Evolutionary conservation across 1,284 basidiomycete genomes (phyloP).

Genomic region (Earliella scabrosa): DNA sequence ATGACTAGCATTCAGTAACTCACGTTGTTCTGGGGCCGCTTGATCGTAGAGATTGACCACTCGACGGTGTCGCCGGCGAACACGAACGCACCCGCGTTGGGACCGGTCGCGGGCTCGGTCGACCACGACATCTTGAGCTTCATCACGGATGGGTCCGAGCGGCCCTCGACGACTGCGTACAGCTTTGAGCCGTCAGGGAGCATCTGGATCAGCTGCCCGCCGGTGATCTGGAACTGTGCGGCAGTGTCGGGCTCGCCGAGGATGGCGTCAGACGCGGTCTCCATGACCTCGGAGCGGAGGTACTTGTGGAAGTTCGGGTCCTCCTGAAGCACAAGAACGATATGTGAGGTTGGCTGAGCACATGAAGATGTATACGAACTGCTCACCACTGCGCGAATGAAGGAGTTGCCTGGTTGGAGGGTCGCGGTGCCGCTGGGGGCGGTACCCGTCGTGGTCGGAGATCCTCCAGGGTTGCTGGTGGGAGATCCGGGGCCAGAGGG

Average conservation of each 20-base stretch:
- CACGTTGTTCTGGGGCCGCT: constrained; percentile 54
- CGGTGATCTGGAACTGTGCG: constrained; percentile 58
- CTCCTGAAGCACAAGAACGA: constrained; percentile 38
- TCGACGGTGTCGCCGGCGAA: constrained; percentile 59
- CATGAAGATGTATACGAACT: background rate
- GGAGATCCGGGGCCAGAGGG: constrained; percentile 29
- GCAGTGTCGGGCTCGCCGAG: constrained; percentile 53
- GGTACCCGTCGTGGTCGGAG: constrained; percentile 38
- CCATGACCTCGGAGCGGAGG: constrained; percentile 52
- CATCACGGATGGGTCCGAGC: constrained; percentile 47
- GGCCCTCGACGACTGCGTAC: constrained; percentile 55
- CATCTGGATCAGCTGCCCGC: constrained; percentile 58
- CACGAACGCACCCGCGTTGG: constrained; percentile 49
- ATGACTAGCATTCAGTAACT: too few relatives aligned
- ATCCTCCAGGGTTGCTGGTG: constrained; percentile 25
- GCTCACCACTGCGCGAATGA: constrained; percentile 64
- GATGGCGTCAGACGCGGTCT: constrained; percentile 52
- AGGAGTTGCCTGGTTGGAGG: constrained; percentile 55
- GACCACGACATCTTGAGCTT: constrained; percentile 57
- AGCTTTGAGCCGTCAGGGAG: constrained; percentile 42
- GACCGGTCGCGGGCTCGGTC: constrained; percentile 45
- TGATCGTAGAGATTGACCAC: constrained; percentile 53
- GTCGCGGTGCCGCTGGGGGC: constrained; percentile 46
- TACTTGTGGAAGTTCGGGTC: constrained; percentile 72
- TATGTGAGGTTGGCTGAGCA: background rate